These are phyloP conservation scores for Durotheca rogersii DNA, from an alignment of 495 filamentous ascomycete genomes.

Conservation along the genomic window DNA sequence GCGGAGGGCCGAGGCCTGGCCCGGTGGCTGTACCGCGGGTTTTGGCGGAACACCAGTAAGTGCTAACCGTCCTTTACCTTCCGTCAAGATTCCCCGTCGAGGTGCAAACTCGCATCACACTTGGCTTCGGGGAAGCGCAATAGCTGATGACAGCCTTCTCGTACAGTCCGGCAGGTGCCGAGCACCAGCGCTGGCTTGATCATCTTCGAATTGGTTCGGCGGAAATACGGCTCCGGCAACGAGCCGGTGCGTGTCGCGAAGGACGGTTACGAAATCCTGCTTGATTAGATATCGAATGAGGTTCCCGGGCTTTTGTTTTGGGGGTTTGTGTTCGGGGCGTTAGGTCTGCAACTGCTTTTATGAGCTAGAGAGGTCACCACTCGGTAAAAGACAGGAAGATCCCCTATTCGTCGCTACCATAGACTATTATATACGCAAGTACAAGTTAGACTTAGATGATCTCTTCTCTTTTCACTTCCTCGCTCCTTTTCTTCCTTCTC, in stretches of 20 bases:
- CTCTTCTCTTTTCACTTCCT: too few species aligned
- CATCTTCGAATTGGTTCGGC: conserved; percentile 82
- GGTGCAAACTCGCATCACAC: too few species aligned
- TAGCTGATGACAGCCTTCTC: conserved; percentile 1
- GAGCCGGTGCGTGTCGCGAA: conserved; percentile 59
- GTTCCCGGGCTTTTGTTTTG: neutral
- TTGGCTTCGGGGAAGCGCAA: neutral
- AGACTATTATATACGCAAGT: neutral
- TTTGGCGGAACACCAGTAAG: conserved; percentile 63
- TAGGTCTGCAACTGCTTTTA: too few species aligned
- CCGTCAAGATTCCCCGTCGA: too few species aligned
- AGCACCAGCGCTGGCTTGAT: conserved; percentile 87
- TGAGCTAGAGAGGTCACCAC: conserved; percentile 9
- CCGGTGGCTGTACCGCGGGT: conserved; percentile 75
- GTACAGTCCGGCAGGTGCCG: conserved; percentile 70
- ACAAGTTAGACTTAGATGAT: neutral
- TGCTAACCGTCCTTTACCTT: neutral
- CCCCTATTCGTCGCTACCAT: conserved; percentile 2
- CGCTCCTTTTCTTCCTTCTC: too few species aligned
- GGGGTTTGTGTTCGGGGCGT: too few species aligned
- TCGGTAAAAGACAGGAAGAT: conserved; percentile 1
- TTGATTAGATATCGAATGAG: conserved; percentile 41
- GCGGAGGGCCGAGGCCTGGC: conserved; percentile 62
- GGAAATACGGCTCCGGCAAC: conserved; percentile 69
- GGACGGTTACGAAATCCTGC: conserved; percentile 75